Conservation (phyloP, 2,329 filamentous ascomycete species). For the Diaporthe sp. region DNA sequence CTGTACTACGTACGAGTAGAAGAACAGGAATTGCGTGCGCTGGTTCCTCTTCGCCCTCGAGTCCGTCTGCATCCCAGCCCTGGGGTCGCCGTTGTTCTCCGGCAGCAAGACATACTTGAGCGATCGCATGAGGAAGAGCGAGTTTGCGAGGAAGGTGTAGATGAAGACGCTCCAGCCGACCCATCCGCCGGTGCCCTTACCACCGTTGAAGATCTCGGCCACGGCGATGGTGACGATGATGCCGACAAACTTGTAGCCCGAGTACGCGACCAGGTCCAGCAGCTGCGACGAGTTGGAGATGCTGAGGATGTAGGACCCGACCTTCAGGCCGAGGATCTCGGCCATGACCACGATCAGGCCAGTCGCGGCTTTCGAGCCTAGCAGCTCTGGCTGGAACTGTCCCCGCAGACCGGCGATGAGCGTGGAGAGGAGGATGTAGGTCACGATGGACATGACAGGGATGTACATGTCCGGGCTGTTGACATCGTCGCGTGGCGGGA, state of each 20-base stretch:
- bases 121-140: constrained; percentile 94
- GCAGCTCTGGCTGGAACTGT: constrained; percentile 92
- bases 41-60: constrained; percentile 88
- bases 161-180: constrained; percentile 89
- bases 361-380: constrained; percentile 89
- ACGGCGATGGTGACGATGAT: constrained; percentile 90
- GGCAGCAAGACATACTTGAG: constrained; percentile 96
- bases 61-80: constrained; percentile 75
- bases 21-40: constrained; percentile 90
- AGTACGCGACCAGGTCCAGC: constrained; percentile 94
- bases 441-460: constrained; percentile 96
- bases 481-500: constrained; percentile 93
- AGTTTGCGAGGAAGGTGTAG: constrained; percentile 94
- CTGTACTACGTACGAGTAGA: constrained; percentile 95
- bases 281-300: constrained; percentile 96
- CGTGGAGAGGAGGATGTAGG: constrained; percentile 94
- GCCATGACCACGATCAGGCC: constrained; percentile 86
- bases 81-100: constrained; percentile 76
- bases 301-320: constrained; percentile 92
- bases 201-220: constrained; percentile 81
- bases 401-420: constrained; percentile 90
- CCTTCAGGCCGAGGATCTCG: constrained; percentile 90
- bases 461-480: constrained; percentile 99
- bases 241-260: constrained; percentile 98
- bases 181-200: constrained; percentile 88